A percentile compares a stretch with the other conserved stretches of the same genome.
These are phyloP conservation scores for Backusella tuberculispora DNA, from an alignment of 192 early-diverging fungal species.

Conservation along the genomic window DNA sequence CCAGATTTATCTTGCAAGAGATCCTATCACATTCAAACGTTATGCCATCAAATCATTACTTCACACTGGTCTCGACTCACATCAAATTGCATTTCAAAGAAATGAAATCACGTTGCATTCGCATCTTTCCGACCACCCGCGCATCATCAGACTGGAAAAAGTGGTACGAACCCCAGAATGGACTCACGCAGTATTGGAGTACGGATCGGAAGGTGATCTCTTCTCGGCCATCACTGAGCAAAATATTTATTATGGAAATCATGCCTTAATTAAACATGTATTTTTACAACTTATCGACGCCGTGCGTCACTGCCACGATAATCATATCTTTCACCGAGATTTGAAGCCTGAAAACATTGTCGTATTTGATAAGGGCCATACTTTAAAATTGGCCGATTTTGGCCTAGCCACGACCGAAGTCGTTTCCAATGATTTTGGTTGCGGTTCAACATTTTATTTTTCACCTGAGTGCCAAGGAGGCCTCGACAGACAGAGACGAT, in stretches of 20 bases:
- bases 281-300: slow-evolving; percentile 88
- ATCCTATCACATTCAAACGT: slow-evolving; percentile 54
- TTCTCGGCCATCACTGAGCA: slow-evolving; percentile 92
- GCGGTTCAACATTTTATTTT: slow-evolving; percentile 74
- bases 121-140: slow-evolving; percentile 67
- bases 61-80: slow-evolving; percentile 60
- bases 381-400: slow-evolving; percentile 90
- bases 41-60: slow-evolving; percentile 78
- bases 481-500: slow-evolving; percentile 38
- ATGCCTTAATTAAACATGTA: slow-evolving; percentile 77
- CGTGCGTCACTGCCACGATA: slow-evolving; percentile 71
- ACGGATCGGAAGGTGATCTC: slow-evolving; percentile 90
- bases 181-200: slow-evolving; percentile 74
- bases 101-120: slow-evolving; percentile 68
- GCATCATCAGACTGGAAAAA: slow-evolving; percentile 68
- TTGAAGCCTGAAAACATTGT: slow-evolving; percentile 86
- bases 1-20: slow-evolving; percentile 69
- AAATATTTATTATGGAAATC: slow-evolving; percentile 73
- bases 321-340: slow-evolving; percentile 89
- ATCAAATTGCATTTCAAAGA: slow-evolving; percentile 68
- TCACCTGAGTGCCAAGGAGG: slow-evolving; percentile 73
- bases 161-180: slow-evolving; percentile 69
- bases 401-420: slow-evolving; percentile 85
- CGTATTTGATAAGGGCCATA: slow-evolving; percentile 57
- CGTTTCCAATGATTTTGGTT: slow-evolving; percentile 84